Conservation (phyloP, 805 yeast genomes). For the Saturnispora serradocipensis region DNA sequence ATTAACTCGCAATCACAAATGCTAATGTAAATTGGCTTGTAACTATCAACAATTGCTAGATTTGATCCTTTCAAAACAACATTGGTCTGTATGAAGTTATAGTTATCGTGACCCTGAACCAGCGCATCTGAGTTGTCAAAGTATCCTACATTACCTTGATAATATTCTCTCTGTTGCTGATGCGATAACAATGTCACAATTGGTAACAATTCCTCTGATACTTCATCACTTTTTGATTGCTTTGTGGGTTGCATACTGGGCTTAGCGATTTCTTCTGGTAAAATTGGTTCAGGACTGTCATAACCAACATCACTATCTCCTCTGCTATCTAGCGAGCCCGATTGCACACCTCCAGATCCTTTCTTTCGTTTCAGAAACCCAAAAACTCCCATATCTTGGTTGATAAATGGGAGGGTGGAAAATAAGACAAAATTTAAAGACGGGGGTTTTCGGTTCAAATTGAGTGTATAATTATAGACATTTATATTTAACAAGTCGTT, state of each 20-base stretch:
- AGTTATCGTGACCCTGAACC: background rate
- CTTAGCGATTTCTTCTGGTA: background rate
- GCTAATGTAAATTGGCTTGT: slow-evolving; percentile 44
- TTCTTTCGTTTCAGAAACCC: slow-evolving; percentile 3
- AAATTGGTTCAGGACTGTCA: background rate
- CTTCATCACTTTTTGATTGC: background rate
- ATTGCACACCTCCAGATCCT: background rate
- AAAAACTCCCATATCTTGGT: slow-evolving; percentile 1
- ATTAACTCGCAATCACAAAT: slow-evolving; percentile 35
- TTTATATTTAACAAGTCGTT: background rate
- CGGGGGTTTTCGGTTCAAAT: background rate
- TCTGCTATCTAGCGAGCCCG: background rate
- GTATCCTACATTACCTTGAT: slow-evolving; percentile 6
- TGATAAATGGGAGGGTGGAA: background rate
- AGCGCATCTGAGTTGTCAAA: slow-evolving; percentile 5
- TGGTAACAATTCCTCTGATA: slow-evolving; percentile 58
- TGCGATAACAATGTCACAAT: slow-evolving; percentile 60
- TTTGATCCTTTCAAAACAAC: slow-evolving; percentile 41
- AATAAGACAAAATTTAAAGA: background rate
- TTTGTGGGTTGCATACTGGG: background rate
- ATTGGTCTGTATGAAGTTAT: slow-evolving; percentile 21
- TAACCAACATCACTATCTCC: background rate
- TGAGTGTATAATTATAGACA: background rate
- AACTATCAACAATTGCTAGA: slow-evolving; percentile 32
- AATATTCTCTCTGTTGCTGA: slow-evolving; percentile 58